Base-by-base conservation (phyloP, 192 early-diverging fungal genomes). In the Pilaira anomala region DNA sequence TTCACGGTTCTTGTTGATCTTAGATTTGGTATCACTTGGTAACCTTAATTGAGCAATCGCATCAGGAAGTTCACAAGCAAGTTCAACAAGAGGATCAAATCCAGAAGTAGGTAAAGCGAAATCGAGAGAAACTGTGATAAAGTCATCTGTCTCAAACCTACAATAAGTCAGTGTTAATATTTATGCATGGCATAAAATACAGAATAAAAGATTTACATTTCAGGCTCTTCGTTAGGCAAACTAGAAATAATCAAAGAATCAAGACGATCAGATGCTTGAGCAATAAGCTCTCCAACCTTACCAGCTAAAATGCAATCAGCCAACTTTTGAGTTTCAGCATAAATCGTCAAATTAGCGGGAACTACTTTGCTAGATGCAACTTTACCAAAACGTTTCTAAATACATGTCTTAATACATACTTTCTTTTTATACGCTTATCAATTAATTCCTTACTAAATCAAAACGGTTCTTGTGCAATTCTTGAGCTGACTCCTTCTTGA, bases 1-100 rank as follows among this genome's bases (percentile, higher is more conserved):
- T 14, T 77, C 72, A 59, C 92, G 84, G 29, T 85, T 75, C 79
- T 88, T 91, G 60, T 59, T 62, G 21, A 89, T 60, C 75, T 86
- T 88, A 46, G 68, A 68, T 33, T 69, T 73, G 22, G 78, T 54
- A 66, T 86, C 74, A 69, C 54, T 25, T 54, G 26, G 36, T 68
- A 76, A 49, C 28, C 44, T 65, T 41, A 76, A 69, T 49, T 53
- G 29, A 33, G n/a, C n/a, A 21, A 68, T 16, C 0, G 53, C 41
- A 53, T 73, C 72, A 19, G 65, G 65, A 6, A 73, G 28, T 40
- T 73, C 66, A 53, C 65, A 54, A 7, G 60, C 55, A 24, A 73
- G 48, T 45, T 67, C 19, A 42, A 73, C 65, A 40, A 69, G 29
- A 26, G 41, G 52, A 76, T 69, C 19, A 63, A 71, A 53, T 72